Conservation (phyloP, 106 monocot species). For the Allium sativum region DNA sequence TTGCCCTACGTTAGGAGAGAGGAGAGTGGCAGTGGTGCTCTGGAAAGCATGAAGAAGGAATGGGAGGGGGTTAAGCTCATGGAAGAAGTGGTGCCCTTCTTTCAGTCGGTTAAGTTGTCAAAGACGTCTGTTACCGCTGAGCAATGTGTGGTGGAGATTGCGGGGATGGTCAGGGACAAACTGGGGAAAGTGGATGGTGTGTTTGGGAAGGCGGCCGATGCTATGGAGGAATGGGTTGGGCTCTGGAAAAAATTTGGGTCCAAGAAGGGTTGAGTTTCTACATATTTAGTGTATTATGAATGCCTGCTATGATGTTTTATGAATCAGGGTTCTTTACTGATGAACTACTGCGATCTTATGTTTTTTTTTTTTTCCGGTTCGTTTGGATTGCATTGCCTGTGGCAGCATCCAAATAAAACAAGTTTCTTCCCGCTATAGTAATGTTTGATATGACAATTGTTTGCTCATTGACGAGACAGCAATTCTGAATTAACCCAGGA, state of each 20-base stretch:
- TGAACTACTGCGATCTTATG: no score
- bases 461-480: no score
- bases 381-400: no score
- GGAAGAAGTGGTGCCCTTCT: constrained; percentile 63
- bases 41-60: constrained; percentile 34
- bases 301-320: not conserved
- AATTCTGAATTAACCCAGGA: no score
- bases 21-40: constrained; percentile 12
- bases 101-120: constrained; percentile 47
- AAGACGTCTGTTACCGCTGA: constrained; percentile 24
- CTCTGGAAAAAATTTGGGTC: constrained; percentile 51
- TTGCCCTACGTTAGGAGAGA: constrained; percentile 59
- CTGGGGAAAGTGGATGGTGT: constrained; percentile 31
- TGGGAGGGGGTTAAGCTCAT: constrained; percentile 54
- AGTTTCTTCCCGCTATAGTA: no score
- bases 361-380: no score
- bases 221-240: constrained; percentile 80
- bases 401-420: no score
- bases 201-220: constrained; percentile 45
- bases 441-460: no score
- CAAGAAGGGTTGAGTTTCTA: constrained; percentile 8
- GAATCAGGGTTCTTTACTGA: no score
- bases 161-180: constrained; percentile 38
- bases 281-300: not conserved
- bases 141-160: constrained; percentile 50